Base-by-base conservation (phyloP, 805 yeast genomes). In the Barnettozyma sp. region DNA sequence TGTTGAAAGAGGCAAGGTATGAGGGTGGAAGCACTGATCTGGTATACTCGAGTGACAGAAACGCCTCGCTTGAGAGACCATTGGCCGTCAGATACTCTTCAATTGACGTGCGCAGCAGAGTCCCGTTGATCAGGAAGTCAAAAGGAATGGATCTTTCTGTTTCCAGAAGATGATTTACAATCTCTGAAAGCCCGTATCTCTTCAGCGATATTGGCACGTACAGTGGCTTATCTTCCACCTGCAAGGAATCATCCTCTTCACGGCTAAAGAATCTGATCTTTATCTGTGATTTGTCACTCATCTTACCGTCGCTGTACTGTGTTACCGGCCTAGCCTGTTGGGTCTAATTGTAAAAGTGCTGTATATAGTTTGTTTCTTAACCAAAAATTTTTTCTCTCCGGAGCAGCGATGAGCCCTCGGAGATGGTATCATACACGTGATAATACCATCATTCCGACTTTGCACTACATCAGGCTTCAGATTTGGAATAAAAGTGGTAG, bases 11-110 rank as follows among this genome's bases (percentile, higher is more conserved):
- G 3, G 94, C 86, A 44, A 87, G 65, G 53, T 76, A 88, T 18
- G 90, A 78, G n/a, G 98, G 98, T 14, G 98, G 98, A 34, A 90
- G 70, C 25, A 87, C 81, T 1, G 96, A 87, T 47, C 95, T 72
- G 10, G 95, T 85, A 63, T 92, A 92, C 55, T 92, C 98, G 31
- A 92, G 64, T 20, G 76, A 76, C 42, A 92, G 58, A 36, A 79
- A 74, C 1, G 83, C 73, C 68, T 92, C 98, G 19, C 78, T 70
- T 3, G 95, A 84, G 26, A 88, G 65, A 7, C 88, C 97, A 44
- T 84, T 73, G 34, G 71, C 63, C 12, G 76, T 68, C 50, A 92
- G 65, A 58, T 90, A 90, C 11, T 82, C 90, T 32, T 84, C 81
- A 36, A 92, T 65, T 1, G 94, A 77, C 2, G 82, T 70, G 48